These are phyloP conservation scores for Solanum hybrid DNA, from an alignment of 305 asterid genomes.

Conservation along the genomic window DNA sequence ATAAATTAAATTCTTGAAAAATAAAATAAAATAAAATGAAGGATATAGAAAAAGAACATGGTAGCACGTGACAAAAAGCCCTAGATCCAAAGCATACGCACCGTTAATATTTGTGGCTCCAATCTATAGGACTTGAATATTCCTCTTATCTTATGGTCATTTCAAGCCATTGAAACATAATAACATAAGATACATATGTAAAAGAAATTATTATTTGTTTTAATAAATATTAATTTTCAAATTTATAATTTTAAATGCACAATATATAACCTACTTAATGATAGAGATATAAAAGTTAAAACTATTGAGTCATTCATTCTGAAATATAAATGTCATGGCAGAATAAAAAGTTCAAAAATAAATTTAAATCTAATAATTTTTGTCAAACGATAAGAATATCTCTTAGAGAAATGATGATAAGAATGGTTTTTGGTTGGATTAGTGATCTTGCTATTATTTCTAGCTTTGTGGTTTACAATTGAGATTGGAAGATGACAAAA, in stretches of 20 bases:
- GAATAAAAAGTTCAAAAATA: background rate
- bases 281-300: background rate
- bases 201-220: background rate
- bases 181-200: background rate
- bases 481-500: background rate
- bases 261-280: background rate
- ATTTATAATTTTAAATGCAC: background rate
- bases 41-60: background rate
- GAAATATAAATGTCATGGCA: background rate
- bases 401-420: background rate
- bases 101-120: background rate
- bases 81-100: background rate
- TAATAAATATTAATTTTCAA: background rate
- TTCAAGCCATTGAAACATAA: background rate
- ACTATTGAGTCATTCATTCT: background rate
- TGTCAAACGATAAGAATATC: background rate
- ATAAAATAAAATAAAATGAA: background rate
- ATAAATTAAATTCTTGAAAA: background rate
- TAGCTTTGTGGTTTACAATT: background rate
- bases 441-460: background rate
- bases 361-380: too few species aligned
- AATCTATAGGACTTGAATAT: background rate
- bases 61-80: background rate
- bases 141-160: background rate
- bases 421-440: background rate